Conservation (phyloP, 164 flowering plant genomes). For the Houttuynia cordata region DNA sequence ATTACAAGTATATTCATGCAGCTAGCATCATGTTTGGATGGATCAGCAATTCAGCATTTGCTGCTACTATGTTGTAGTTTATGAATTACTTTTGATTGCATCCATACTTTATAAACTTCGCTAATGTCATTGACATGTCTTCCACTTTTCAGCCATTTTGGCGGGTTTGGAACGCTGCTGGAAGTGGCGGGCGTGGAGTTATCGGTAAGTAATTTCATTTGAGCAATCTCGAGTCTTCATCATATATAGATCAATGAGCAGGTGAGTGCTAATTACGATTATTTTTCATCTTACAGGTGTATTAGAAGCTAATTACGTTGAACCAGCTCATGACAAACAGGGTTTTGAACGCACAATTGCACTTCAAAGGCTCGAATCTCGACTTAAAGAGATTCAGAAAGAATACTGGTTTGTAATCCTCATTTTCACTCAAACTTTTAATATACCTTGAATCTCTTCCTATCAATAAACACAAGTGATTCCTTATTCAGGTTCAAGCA, state of each 20-base stretch:
- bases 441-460: too few species aligned
- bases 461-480: not conserved
- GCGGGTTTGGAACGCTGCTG: conserved; percentile 96
- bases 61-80: too few species aligned
- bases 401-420: conserved; percentile 54
- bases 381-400: conserved; percentile 59
- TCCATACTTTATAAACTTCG: too few species aligned
- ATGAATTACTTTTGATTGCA: not conserved
- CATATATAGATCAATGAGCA: not conserved
- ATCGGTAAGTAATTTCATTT: conserved; percentile 11
- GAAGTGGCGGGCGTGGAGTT: conserved; percentile 96
- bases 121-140: too few species aligned
- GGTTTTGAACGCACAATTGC: conserved; percentile 95
- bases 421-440: not conserved
- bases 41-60: too few species aligned
- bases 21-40: too few species aligned
- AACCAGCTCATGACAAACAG: conserved; percentile 99
- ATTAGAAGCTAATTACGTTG: conserved; percentile 93
- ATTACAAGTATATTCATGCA: too few species aligned
- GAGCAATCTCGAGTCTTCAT: not conserved
- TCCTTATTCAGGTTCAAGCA: conserved; percentile 28
- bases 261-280: not conserved
- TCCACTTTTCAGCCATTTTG: conserved; percentile 99
- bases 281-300: conserved; percentile 39
- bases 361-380: conserved; percentile 69